Evolutionary conservation across 1,139 yeast species (phyloP), one percentile per base, ranked within the genome.

Genomic region (Diutina catenulata): DNA sequence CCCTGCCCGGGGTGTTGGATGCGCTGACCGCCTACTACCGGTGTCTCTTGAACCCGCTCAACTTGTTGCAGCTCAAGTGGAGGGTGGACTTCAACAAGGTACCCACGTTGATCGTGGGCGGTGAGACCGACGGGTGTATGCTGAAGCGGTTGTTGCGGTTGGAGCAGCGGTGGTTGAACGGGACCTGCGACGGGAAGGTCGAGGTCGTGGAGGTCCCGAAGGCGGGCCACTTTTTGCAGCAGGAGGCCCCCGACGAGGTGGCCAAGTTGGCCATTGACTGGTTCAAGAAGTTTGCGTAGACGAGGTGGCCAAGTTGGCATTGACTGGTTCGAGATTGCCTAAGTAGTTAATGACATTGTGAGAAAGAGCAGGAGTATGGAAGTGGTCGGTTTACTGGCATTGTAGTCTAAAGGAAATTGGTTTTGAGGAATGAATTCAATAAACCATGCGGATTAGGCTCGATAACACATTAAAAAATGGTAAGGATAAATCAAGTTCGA

Each of bases 21-120:
- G 59, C 59, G 9, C 54, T 61, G n/a, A 65, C 71, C 3, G 67
- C 66, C 7, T 66, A 65, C 46, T 66, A 66, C 44, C 49, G 71
- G 36, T 60, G 64, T 40, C 32, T 62, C 8, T 43, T 57, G 19
- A 53, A 54, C 23, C 53, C 55, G 11, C 36, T 47, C 14, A 57
- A 59, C 38, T 35, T 54, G 14, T 32, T 36, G 4, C 53, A 56
- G 23, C 39, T 48, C 6, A 43, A 46, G 28, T 61, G 64, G 60
- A 20, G 28, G 1, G 60, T 66, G 13, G 64, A 65, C 41, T 64
- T 62, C 40, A 44, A 49, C 3, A 53, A 55, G 43, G 70, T 64
- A n/a, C 71, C 71, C 1, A 55, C 67, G 1, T 51, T 62, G 38
- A 46, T 65, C 3, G 38, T 65, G 26, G 65, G 63, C 3, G 72